Percentiles rank a stretch among this genome's conserved stretches.
Evolutionary conservation across 148 eudicot species (phyloP).

Genomic region (Nepenthes gracilis): DNA sequence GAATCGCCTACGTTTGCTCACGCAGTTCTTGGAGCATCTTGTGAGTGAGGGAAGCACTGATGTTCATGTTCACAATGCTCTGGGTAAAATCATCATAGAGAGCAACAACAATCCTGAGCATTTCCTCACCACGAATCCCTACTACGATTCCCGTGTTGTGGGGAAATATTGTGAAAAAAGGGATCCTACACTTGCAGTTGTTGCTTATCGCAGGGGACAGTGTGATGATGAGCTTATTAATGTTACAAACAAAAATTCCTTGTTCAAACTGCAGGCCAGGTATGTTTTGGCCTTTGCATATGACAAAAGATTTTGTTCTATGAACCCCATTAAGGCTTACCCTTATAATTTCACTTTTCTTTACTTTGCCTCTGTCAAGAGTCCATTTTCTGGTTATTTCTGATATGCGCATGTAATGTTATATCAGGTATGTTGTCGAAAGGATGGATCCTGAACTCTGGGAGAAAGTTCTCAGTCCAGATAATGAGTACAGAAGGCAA

Average conservation of each 20-base stretch:
- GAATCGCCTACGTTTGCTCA: conserved; percentile 90
- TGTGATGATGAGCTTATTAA: conserved; percentile 93
- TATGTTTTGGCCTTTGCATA: conserved; percentile 15
- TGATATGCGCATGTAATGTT: neutral
- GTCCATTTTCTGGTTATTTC: neutral
- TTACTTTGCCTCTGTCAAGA: neutral
- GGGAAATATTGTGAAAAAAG: conserved; percentile 98
- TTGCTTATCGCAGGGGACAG: conserved; percentile 92
- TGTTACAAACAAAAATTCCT: conserved; percentile 89
- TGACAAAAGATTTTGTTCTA: neutral
- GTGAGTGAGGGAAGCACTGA: conserved; percentile 98
- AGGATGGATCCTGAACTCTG: conserved; percentile 94
- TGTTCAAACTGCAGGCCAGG: conserved; percentile 89
- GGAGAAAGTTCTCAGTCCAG: conserved; percentile 88
- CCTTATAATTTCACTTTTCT: neutral
- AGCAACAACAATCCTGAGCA: conserved; percentile 98
- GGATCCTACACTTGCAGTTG: conserved; percentile 97
- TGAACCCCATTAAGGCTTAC: neutral
- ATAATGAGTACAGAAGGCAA: conserved; percentile 86
- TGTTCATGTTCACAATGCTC: conserved; percentile 95
- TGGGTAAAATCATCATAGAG: conserved; percentile 93
- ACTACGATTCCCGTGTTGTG: conserved; percentile 95
- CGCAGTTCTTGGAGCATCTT: conserved; percentile 94
- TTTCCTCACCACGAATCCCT: conserved; percentile 90
- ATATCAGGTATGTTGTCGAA: conserved; percentile 77